Conservation (phyloP, 768 basidiomycete species). For the Agrocybe chaxingu region DNA sequence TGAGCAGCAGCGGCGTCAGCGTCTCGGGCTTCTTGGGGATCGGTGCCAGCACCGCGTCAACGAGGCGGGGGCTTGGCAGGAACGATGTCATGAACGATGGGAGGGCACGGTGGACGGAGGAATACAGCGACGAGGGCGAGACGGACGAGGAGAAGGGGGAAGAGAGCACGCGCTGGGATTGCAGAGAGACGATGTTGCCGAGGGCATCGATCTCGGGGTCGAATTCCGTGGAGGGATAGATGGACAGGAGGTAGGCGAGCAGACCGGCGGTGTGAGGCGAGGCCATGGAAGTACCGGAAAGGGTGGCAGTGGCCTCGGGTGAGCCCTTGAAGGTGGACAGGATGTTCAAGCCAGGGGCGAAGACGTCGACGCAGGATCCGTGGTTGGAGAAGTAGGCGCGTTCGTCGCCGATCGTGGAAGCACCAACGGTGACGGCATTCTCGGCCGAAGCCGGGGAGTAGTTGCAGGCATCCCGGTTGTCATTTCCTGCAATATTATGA, state of each 20-base stretch:
- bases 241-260: constrained; percentile 87
- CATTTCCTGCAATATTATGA: constrained; percentile 50
- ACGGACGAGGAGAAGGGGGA: constrained; percentile 24
- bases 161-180: constrained; percentile 29
- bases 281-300: constrained; percentile 94
- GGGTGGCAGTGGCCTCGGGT: constrained; percentile 57
- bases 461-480: constrained; percentile 85
- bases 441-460: constrained; percentile 91
- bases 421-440: constrained; percentile 93
- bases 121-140: constrained; percentile 41
- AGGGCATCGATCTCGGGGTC: constrained; percentile 43
- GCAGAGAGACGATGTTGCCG: constrained; percentile 31
- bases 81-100: constrained; percentile 56
- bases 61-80: constrained; percentile 51
- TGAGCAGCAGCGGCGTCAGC: constrained; percentile 44
- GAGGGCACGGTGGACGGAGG: constrained; percentile 50
- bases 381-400: constrained; percentile 93
- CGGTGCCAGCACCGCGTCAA: constrained; percentile 28
- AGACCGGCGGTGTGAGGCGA: constrained; percentile 90
- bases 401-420: constrained; percentile 76
- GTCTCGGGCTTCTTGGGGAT: neutral
- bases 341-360: constrained; percentile 91
- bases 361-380: constrained; percentile 89
- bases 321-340: constrained; percentile 81
- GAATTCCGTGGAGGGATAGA: constrained; percentile 71